Conservation (phyloP, 306 rosid genomes). For the Fragaria vesca region DNA sequence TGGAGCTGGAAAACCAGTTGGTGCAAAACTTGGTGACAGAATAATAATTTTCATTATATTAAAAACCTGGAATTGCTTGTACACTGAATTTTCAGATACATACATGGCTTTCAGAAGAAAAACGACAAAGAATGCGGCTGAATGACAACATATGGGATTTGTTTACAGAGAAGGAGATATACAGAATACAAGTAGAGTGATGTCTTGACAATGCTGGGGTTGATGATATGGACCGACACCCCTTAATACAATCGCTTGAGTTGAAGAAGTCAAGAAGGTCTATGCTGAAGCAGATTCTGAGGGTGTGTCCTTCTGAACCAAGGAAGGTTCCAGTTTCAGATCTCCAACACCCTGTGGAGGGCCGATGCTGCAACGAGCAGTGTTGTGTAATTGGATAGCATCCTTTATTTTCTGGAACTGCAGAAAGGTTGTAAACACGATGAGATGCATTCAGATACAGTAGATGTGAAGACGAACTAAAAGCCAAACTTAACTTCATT, state of each 20-base stretch:
- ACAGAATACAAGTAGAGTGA: conserved; percentile 42
- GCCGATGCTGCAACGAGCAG: conserved; percentile 98
- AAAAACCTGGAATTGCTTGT: conserved; percentile 26
- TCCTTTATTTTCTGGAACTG: conserved; percentile 99
- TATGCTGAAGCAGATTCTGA: conserved; percentile 49
- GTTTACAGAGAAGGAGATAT: conserved; percentile 32
- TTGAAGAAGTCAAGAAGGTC: conserved; percentile 1
- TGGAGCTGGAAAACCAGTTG: background rate
- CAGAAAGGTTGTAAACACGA: conserved; percentile 11
- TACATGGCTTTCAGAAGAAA: conserved; percentile 36
- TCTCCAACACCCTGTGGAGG: conserved; percentile 77
- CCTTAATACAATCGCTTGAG: background rate
- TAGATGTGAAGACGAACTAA: background rate
- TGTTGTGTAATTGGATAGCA: conserved; percentile 78
- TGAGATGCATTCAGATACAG: conserved; percentile 13
- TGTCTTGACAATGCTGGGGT: conserved; percentile 26
- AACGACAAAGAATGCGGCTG: conserved; percentile 52
- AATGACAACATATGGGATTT: conserved; percentile 30
- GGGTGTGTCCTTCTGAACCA: conserved; percentile 49
- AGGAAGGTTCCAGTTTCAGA: conserved; percentile 48
- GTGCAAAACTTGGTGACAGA: background rate
- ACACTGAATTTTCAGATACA: conserved; percentile 31
- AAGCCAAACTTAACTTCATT: background rate
- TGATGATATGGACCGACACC: conserved; percentile 20
- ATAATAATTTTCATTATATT: conserved; percentile 16